Base-by-base conservation (phyloP, 805 yeast genomes). In the Schwanniomyces pseudopolymorphus region DNA sequence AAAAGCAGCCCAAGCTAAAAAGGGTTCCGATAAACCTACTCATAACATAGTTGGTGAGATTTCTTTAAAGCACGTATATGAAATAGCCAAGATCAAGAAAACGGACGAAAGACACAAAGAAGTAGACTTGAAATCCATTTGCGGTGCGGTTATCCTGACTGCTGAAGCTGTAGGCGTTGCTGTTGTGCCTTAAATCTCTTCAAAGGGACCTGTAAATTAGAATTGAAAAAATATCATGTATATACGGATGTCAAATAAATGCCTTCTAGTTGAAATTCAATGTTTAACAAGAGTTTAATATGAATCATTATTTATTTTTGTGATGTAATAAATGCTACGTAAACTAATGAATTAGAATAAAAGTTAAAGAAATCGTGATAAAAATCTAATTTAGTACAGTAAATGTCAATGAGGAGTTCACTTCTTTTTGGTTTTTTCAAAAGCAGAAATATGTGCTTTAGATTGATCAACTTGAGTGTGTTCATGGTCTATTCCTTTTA, bases 401-500 rank as follows among this genome's bases (percentile, higher is more conserved):
- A 6, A 21, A 20, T 20, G n/a, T 13, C 14, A 11, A 19, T 13
- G n/a, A 33, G 5, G 19, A 16, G n/a, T 5, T 45, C 68, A 75
- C 60, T 79, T 71, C 61, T 77, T 80, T 70, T 88, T 91, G 61
- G 84, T 87, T 74, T 84, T 87, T 61, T 91, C 97, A 54, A 91
- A 77, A 48, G 91, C 85, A 9, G 97, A 96, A 69, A 91, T 91
- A 64, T 91, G 98, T 0, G 98, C 98, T 56, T 89, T 96, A 49
- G 89, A 84, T 63, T 88, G 96, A 55, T 90, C 96, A 42, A 91
- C 97, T 53, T 80, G 81, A 1, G 97, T 89, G 63, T 91, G 98
- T 27, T 76, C 76, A 61, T 91, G 98, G 57, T 82, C 84, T 6
- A 71, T 65, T 17, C 83, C 80, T 27, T 67, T 67, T 37, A 64